phyloP scores from a whole-genome alignment of 2,329 filamentous ascomycete genomes.

The Penicillium sp. region DNA sequence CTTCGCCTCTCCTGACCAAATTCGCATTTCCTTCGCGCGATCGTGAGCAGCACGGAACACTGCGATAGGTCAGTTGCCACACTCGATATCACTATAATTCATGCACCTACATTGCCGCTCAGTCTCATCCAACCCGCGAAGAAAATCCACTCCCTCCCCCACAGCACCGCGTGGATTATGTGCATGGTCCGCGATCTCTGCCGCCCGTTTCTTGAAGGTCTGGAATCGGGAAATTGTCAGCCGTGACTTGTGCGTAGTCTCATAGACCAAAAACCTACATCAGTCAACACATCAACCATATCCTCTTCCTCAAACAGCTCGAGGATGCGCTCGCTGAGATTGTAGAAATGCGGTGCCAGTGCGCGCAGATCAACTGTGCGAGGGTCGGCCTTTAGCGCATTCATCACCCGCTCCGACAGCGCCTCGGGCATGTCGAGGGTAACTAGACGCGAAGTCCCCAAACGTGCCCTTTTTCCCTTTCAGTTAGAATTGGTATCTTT shows the following conservation, averaged over 20 bases:
- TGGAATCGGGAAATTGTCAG: conserved; percentile 25
- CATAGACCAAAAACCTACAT: conserved; percentile 28
- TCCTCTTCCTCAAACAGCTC: conserved; percentile 90
- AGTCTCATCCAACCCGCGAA: conserved; percentile 83
- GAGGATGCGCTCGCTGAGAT: conserved; percentile 75
- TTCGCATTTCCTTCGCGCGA: conserved; percentile 63
- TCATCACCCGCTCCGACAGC: conserved; percentile 73
- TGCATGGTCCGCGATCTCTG: conserved; percentile 82
- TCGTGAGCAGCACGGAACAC: conserved; percentile 72
- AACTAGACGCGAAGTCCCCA: conserved; percentile 57
- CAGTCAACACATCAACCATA: conserved; percentile 64
- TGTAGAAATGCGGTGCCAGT: conserved; percentile 83
- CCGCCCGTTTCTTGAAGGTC: conserved; percentile 76
- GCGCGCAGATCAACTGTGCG: conserved; percentile 77
- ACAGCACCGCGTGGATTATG: conserved; percentile 72
- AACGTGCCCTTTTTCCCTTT: conserved; percentile 33
- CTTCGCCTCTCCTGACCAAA: conserved; percentile 64
- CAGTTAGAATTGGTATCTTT: background rate
- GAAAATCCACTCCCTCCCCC: conserved; percentile 69
- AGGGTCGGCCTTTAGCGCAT: conserved; percentile 86
- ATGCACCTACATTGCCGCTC: conserved; percentile 60
- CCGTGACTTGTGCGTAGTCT: background rate
- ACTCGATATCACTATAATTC: background rate
- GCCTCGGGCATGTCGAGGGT: conserved; percentile 76
- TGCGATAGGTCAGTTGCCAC: conserved; percentile 24